Evolutionary conservation across 2,329 filamentous ascomycete species (phyloP), one percentile per base, ranked within the genome.

Genomic region (Hymenoscyphus linearis): DNA sequence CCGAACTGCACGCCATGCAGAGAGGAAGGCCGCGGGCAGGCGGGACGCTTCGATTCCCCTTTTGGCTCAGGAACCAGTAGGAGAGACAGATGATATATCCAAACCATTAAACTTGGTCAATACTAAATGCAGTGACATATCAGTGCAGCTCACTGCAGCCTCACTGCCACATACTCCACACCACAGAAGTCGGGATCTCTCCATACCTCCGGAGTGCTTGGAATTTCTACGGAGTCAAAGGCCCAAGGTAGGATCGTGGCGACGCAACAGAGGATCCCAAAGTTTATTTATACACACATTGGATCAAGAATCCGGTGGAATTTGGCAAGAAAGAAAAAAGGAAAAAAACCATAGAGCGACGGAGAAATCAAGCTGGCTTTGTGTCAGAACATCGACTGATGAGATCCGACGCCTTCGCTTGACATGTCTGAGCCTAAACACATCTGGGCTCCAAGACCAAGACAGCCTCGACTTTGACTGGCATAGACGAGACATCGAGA

Each of bases 1-100:
- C 57, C n/a, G n/a, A n/a, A 35, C 60, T 57, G 54, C 53, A 34
- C 25, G 25, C 59, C 61, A 57, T 66, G 63, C 66, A 66, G 36
- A 54, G 60, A 66, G 36, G 55, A 61, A 62, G 61, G 61, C 58
- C 62, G 59, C 57, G 64, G 66, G 57, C 60, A 59, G 52, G 52
- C 57, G 58, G 63, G 55, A 64, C 35, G 53, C 54, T 44, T 36
- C 18, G n/a, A 57, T 53, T 37, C 18, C 31, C 52, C 52, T 55
- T 52, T 62, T 13, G 27, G 18, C 18, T 50, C 64, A 65, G 65
- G 65, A 66, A 67, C 67, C 66, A 68, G 63, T 68, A 66, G 65
- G 66, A 64, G 62, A 53, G n/a, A 55, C 53, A 53, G 55, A 60
- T 62, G n/a, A 54, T 64, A 61, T 64, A 67, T 55, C 67, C 66